Percentiles rank a stretch among this genome's conserved stretches.
phyloP scores from a whole-genome alignment of 2,329 filamentous ascomycete genomes.

The Lasiodiplodia sp. region DNA sequence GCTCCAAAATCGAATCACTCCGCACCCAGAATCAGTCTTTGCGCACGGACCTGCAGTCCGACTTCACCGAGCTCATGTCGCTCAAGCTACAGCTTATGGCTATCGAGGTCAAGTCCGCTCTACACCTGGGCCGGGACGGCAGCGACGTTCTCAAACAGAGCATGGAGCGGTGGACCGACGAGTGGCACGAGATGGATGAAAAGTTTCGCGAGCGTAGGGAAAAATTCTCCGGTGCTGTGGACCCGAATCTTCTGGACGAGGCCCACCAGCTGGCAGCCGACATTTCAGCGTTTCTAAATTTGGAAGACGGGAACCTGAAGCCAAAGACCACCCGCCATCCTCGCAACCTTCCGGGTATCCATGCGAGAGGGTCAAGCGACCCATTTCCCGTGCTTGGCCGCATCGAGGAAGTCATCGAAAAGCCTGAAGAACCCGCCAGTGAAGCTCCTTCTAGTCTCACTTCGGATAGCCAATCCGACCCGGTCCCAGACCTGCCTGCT shows the following conservation, averaged over 20 bases:
- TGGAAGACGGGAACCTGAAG: constrained; percentile 17
- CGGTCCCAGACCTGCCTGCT: not conserved
- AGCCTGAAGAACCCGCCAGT: not conserved
- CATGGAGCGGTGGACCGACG: constrained; percentile 24
- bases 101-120: constrained; percentile 36
- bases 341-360: constrained; percentile 1
- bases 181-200: constrained; percentile 27
- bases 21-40: constrained; percentile 48
- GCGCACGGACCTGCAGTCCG: constrained; percentile 46
- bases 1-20: constrained; percentile 41
- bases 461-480: not conserved
- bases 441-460: not conserved
- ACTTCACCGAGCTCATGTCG: constrained; percentile 49
- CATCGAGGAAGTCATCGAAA: not conserved
- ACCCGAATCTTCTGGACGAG: constrained; percentile 16
- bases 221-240: constrained; percentile 9
- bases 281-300: constrained; percentile 17
- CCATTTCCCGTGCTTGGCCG: not conserved
- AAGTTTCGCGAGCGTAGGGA: constrained; percentile 22
- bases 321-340: constrained; percentile 2
- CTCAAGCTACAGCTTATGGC: constrained; percentile 49
- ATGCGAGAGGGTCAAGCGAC: constrained; percentile 5
- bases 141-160: constrained; percentile 21
- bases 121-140: constrained; percentile 3
- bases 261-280: constrained; percentile 23